These are phyloP conservation scores for Xylariaceae sp. DNA, from an alignment of 2,329 filamentous ascomycete genomes.

Conservation along the genomic window DNA sequence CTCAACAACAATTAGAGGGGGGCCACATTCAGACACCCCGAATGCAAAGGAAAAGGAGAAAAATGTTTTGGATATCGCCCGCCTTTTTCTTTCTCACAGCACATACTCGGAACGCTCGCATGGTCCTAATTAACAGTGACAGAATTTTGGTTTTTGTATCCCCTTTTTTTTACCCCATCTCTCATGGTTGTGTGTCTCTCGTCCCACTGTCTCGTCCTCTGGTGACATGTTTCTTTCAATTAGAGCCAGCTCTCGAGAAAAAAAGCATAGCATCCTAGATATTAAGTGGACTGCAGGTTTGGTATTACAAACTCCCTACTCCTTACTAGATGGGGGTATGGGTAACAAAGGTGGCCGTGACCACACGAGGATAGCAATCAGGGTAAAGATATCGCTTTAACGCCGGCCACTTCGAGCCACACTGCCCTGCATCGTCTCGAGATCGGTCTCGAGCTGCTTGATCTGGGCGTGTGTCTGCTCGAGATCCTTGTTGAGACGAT, in stretches of 20 bases:
- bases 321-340: slow-evolving; percentile 23
- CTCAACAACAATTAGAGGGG: slow-evolving; percentile 36
- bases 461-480: slow-evolving; percentile 95
- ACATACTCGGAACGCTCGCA: slow-evolving; percentile 13
- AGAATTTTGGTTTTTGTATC: slow-evolving; percentile 7
- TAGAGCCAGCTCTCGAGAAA: slow-evolving; percentile 28
- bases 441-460: slow-evolving; percentile 86
- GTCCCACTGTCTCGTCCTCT: too few species aligned
- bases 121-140: slow-evolving; percentile 14
- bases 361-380: slow-evolving; percentile 19
- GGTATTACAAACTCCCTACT: slow-evolving; percentile 26
- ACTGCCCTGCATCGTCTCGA: slow-evolving; percentile 89
- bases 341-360: slow-evolving; percentile 21
- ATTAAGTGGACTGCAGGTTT: slow-evolving; percentile 18
- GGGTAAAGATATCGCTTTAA: slow-evolving; percentile 45
- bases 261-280: slow-evolving; percentile 25
- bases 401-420: slow-evolving; percentile 88
- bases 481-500: slow-evolving; percentile 99
- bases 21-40: slow-evolving; percentile 20
- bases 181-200: slow-evolving; percentile 10
- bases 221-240: too few species aligned
- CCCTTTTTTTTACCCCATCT: slow-evolving; percentile 4
- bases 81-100: slow-evolving; percentile 6
- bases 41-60: slow-evolving; percentile 20
- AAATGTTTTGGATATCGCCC: slow-evolving; percentile 25